Evolutionary conservation across 306 rosid species (phyloP), one percentile per base, ranked within the genome.

Genomic region (Casuarina equisetifolia): DNA sequence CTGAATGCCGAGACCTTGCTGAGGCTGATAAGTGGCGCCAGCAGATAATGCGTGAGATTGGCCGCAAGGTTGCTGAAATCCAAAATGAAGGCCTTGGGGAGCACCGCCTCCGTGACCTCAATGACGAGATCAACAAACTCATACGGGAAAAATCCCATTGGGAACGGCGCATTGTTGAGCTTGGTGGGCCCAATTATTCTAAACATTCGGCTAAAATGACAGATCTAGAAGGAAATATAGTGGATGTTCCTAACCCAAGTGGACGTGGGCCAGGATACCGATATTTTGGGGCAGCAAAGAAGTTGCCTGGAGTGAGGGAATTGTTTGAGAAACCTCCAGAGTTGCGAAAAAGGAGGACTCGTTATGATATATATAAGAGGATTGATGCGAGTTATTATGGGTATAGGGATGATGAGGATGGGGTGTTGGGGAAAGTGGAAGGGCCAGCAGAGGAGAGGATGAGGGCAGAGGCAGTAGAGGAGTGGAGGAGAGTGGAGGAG

Each of bases 1-100:
- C 98, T 11, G 97, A 94, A 69, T 94, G 98, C 79, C 97, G 97
- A 4, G 98, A 94, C 83, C 97, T 92, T 13, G 91, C 96, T 2
- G 98, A 92, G 54, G 97, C 98, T 0, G 93, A 93, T 84, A 89
- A 82, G 77, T 92, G 98, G 97, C 95, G 97, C 38, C 96, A 89
- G 73, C 97, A 92, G 48, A 94, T 94, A 81, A 89, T 94, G 93
- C 92, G 97, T 1, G 98, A 94, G 77, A 89, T 94, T 61, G 98
- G 97, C n/a, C 95, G 92, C 16, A 94, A 94, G 54, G 98, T 92
- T 69, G 93, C 98, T n/a, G 98, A 95, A 91, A 89, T 95, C 79
- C 98, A 95, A 69, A 95, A 95, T 81, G 93, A 95, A 73, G 97
- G 93, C 12, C 93, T 95, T 42, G 97, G 97, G 1, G 97, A 92